These are phyloP conservation scores for Kwoniella newhampshirensis DNA, from an alignment of 768 basidiomycete species.

Conservation along the genomic window DNA sequence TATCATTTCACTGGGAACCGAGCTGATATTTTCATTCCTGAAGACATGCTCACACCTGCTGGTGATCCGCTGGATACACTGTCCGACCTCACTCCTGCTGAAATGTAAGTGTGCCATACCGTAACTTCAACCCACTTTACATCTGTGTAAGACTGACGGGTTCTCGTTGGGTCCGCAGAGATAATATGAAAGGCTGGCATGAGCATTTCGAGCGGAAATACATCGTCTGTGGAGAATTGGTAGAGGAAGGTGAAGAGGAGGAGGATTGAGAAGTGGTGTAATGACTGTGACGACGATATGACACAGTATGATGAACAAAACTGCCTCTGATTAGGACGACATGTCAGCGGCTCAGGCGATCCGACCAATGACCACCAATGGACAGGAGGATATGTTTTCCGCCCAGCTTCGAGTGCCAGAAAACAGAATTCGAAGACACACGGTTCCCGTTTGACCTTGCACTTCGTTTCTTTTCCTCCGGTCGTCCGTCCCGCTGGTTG, in stretches of 20 bases:
- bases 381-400: too few relatives aligned
- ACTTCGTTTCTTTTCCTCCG: too few relatives aligned
- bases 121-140: too few relatives aligned
- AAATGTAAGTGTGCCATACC: constrained; percentile 74
- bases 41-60: constrained; percentile 86
- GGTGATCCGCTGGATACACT: constrained; percentile 85
- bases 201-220: constrained; percentile 93
- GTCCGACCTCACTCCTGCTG: constrained; percentile 70
- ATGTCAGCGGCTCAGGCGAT: too few relatives aligned
- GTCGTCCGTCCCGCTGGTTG: too few relatives aligned
- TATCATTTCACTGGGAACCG: neutral
- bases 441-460: too few relatives aligned
- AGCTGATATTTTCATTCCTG: constrained; percentile 2
- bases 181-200: constrained; percentile 95
- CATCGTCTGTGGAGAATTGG: constrained; percentile 81
- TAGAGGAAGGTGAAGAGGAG: constrained; percentile 57
- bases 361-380: too few relatives aligned
- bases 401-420: too few relatives aligned
- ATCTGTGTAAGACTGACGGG: too few relatives aligned
- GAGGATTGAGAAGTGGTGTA: neutral
- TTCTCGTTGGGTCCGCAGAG: constrained; percentile 63
- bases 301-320: too few relatives aligned
- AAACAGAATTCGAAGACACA: too few relatives aligned
- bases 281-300: neutral
- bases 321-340: too few relatives aligned